Base-by-base conservation (phyloP, 1,139 yeast genomes). In the Yamadazyma diospyri region DNA sequence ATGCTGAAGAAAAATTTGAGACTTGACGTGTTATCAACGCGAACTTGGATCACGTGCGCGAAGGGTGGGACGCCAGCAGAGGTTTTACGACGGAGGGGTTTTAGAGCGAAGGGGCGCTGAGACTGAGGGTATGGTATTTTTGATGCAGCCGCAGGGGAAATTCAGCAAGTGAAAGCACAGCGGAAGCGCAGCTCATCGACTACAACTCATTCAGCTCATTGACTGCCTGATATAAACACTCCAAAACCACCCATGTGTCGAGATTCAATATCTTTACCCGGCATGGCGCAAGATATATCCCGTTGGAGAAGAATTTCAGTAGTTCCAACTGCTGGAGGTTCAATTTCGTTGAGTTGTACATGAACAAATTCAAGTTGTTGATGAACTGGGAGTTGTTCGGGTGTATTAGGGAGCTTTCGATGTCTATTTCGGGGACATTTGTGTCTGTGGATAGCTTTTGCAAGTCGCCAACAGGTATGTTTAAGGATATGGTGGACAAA, bases 311-410 rank as follows among this genome's bases (percentile, higher is more conserved):
- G 28, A 59, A 51, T 34, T 46, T 47, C 6, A 42, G 38, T 13
- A 59, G 39, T 7, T 40, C 38, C 30, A 59, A 39, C 19, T 50
- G 48, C 10, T 44, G 41, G 24, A 59, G 48, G 20, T 46, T 42
- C 4, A 60, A 27, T 16, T 46, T 47, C n/a, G 59, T 52, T 4
- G 44, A 35, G 6, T 34, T 27, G 26, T 47, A 39, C 33, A 59
- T 33, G 29, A 50, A 56, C 8, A 32, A 37, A 33, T 47, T 18
- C 4, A 35, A 17, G 14, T 32, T 25, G 16, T 22, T 22, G 3
- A 32, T 25, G 22, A 35, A 36, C 7, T 22, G n/a, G 12, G 25
- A 22, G 12, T 22, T 22, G 13, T 25, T 15, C 18, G n/a, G 5
- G 5, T 25, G 17, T 10, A 27, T 27, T 11, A 18, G 8, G 16